These are phyloP conservation scores for Psidium guajava DNA, from an alignment of 345 rosid genomes.

Conservation along the genomic window DNA sequence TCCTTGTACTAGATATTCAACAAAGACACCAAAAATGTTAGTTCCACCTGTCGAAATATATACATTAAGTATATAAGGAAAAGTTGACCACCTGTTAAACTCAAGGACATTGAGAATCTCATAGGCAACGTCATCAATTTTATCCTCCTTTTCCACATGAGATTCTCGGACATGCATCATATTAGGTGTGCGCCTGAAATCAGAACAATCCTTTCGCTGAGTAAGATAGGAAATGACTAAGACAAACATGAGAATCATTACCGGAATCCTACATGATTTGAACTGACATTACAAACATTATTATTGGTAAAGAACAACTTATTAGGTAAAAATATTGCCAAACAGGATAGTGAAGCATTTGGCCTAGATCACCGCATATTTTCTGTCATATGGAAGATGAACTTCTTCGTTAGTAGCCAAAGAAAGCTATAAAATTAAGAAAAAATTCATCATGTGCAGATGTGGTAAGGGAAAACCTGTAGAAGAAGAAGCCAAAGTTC, in stretches of 20 bases:
- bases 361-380: neutral
- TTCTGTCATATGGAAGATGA: neutral
- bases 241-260: neutral
- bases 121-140: conserved; percentile 68
- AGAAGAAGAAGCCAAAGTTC: conserved; percentile 97
- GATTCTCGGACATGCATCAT: conserved; percentile 91
- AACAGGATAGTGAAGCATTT: neutral
- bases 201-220: neutral
- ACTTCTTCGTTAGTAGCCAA: neutral
- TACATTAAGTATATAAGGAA: neutral
- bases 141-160: conserved; percentile 94
- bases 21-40: neutral
- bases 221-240: no score
- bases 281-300: neutral
- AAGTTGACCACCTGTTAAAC: conserved; percentile 73
- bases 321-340: neutral
- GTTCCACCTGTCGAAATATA: neutral
- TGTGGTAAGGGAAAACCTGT: conserved; percentile 32
- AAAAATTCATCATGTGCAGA: neutral
- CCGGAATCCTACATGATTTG: neutral
- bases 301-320: neutral
- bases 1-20: conserved; percentile 63
- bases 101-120: conserved; percentile 97
- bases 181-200: conserved; percentile 84
- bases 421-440: neutral